phyloP scores from a whole-genome alignment of 2,329 filamentous ascomycete genomes.

The Botryosphaeria dothidea region DNA sequence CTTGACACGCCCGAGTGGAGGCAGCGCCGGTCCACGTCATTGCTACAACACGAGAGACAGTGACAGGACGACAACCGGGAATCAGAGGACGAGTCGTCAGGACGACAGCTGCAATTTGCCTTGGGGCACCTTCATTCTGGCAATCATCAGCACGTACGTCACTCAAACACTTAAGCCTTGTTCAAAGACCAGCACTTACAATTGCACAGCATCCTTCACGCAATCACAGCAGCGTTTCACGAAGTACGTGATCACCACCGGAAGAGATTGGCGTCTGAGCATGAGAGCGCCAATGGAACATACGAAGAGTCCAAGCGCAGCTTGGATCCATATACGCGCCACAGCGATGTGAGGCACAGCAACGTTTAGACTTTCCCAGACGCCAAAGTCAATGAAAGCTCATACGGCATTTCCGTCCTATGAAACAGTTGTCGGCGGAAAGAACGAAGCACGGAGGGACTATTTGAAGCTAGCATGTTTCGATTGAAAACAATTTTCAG shows the following conservation, averaged over 20 bases:
- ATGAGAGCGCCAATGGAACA: not conserved
- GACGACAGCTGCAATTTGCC: conserved; percentile 41
- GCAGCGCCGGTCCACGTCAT: conserved; percentile 35
- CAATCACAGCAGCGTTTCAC: conserved; percentile 45
- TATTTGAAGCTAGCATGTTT: no score
- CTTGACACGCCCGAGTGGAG: conserved; percentile 40
- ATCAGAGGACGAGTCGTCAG: conserved; percentile 23
- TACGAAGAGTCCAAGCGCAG: not conserved
- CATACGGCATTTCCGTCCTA: no score
- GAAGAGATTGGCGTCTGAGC: conserved; percentile 1
- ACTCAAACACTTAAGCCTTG: no score
- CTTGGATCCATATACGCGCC: not conserved
- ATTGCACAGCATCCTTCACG: conserved; percentile 40
- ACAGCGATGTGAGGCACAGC: not conserved
- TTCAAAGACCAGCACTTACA: not conserved
- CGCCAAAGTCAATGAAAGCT: no score
- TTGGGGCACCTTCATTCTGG: conserved; percentile 46
- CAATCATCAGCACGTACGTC: conserved; percentile 47
- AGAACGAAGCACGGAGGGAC: no score
- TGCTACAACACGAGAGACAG: conserved; percentile 25
- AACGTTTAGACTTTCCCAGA: no score
- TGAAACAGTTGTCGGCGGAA: no score
- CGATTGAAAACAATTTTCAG: no score
- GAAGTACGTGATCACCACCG: conserved; percentile 32
- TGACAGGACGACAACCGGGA: conserved; percentile 11